A percentile compares a stretch with the other conserved stretches of the same genome.
These are phyloP conservation scores for Mycena vulgaris DNA, from an alignment of 768 basidiomycete species.

Conservation along the genomic window DNA sequence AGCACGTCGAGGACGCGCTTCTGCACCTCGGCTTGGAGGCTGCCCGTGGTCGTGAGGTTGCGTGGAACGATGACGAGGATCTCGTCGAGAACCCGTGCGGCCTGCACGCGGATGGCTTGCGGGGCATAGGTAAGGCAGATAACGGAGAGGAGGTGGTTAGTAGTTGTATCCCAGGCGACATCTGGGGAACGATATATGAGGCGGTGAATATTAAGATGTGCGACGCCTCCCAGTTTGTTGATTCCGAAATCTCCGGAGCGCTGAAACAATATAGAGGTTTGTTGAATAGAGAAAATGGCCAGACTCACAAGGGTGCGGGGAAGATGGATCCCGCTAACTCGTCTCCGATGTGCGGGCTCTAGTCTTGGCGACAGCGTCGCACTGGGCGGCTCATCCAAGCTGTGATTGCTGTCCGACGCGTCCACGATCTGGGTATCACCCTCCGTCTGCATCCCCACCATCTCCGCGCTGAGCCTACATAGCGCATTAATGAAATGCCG, in stretches of 20 bases:
- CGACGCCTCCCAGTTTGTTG: constrained; percentile 84
- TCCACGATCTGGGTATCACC: constrained; percentile 48
- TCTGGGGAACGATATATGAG: constrained; percentile 87
- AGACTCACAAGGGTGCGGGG: constrained; percentile 79
- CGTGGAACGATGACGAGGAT: constrained; percentile 85
- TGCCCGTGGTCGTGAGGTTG: constrained; percentile 72
- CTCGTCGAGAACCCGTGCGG: constrained; percentile 89
- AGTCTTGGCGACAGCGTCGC: constrained; percentile 58
- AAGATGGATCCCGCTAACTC: constrained; percentile 92
- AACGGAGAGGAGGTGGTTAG: constrained; percentile 84
- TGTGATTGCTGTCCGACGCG: constrained; percentile 49
- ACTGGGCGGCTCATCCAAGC: constrained; percentile 55
- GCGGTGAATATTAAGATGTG: constrained; percentile 88
- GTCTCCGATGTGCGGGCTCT: constrained; percentile 69
- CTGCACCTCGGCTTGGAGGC: constrained; percentile 81
- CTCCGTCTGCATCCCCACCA: constrained; percentile 90
- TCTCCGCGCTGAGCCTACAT: constrained; percentile 90
- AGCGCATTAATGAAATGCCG: constrained; percentile 82
- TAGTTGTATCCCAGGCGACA: constrained; percentile 89
- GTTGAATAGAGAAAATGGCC: neutral
- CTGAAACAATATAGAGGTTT: constrained; percentile 53
- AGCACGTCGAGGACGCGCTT: constrained; percentile 89
- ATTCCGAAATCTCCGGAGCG: constrained; percentile 97
- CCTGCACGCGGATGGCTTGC: constrained; percentile 87
- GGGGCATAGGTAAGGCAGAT: constrained; percentile 81